Evolutionary conservation across 345 rosid genomes (phyloP).

Genomic region (Populus nigra): DNA sequence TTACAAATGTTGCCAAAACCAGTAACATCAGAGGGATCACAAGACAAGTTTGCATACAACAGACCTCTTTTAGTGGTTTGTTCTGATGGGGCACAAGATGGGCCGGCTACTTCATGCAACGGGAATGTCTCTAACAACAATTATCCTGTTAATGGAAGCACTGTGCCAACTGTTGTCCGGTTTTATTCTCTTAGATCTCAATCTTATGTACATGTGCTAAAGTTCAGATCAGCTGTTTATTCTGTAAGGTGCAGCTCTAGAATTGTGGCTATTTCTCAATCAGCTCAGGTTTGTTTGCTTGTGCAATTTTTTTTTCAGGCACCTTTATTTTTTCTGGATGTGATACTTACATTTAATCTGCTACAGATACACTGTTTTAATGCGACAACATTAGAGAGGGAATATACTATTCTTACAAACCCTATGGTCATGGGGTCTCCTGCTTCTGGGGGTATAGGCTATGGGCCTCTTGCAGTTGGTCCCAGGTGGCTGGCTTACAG

Average conservation of each 20-base stretch:
- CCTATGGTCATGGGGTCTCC: constrained; percentile 43
- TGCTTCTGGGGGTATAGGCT: constrained; percentile 66
- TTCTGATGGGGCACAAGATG: constrained; percentile 54
- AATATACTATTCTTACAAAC: constrained; percentile 66
- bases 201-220: constrained; percentile 62
- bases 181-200: constrained; percentile 83
- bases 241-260: constrained; percentile 88
- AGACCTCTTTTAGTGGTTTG: constrained; percentile 79
- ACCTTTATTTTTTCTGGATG: background rate
- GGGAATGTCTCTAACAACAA: constrained; percentile 36
- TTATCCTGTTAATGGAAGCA: constrained; percentile 42
- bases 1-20: constrained; percentile 86
- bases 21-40: constrained; percentile 28
- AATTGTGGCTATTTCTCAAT: constrained; percentile 76
- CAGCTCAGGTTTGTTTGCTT: constrained; percentile 62
- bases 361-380: constrained; percentile 87
- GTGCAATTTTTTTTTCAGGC: background rate
- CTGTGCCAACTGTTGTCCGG: constrained; percentile 52
- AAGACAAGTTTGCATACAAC: constrained; percentile 50
- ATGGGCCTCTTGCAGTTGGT: constrained; percentile 94
- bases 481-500: constrained; percentile 95
- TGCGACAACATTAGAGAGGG: constrained; percentile 56
- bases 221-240: constrained; percentile 70
- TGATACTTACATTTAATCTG: constrained; percentile 15
- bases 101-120: constrained; percentile 31